Evolutionary conservation across 164 flowering plant genomes (phyloP), one percentile per base, ranked within the genome.

Genomic region (Pachysandra terminalis): DNA sequence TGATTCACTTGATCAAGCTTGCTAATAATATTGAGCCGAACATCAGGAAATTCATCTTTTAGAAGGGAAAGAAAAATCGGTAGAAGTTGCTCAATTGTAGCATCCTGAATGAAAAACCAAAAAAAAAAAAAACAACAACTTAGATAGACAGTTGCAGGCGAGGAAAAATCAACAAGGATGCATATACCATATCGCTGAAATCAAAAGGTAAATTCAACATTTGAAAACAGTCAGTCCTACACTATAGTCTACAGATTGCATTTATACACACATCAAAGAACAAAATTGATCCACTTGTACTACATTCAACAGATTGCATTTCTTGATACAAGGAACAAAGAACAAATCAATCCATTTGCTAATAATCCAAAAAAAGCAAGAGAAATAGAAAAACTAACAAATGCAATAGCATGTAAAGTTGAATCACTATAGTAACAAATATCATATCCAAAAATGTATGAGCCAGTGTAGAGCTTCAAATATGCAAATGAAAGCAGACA

Each of bases 1-100:
- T 91, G 97, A 71, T 94, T 94, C 64, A 94, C 98, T 91, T 91
- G 98, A 84, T 94, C 98, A 70, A 94, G 96, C 84, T 94, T 94
- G 90, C 98, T 91, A 59, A 95, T 95, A 52, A 95, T 95, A 71
- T 92, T 95, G 66, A 95, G 85, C n/a, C 98, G 89, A 0, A 95
- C 98, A 81, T 95, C 98, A 73, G 98, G 98, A 73, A 95, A 95
- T 67, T 95, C 98, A 77, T 95, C 98, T 70, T 95, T 95, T 68
- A 95, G 75, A 67, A 95, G 93, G 63, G 96, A 90, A 37, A 95
- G 97, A 68, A 95, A 92, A 54, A 95, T 95, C 1, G 98, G 98
- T 67, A 95, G 92, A 77, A 95, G 92, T 69, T 90, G 97, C 73
- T 95, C 98, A 27, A 92, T 92, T 6, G 98, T 95, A 22, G 97